phyloP scores from a whole-genome alignment of 2,329 filamentous ascomycete species.

The Paecilomyces variotii region DNA sequence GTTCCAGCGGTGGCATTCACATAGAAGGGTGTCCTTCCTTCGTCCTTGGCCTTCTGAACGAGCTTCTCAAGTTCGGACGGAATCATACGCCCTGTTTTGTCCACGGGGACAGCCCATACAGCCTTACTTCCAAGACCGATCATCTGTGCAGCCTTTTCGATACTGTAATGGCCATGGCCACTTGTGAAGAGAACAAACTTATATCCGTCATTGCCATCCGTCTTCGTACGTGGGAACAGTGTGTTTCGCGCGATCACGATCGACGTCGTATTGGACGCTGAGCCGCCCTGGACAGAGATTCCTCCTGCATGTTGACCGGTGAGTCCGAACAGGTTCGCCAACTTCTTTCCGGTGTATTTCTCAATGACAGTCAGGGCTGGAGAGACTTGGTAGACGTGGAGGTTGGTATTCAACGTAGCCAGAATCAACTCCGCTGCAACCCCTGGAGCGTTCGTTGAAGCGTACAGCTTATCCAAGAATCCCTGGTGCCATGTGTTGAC shows the following conservation, averaged over 20 bases:
- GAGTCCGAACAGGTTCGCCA: slow-evolving; percentile 74
- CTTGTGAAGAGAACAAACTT: slow-evolving; percentile 81
- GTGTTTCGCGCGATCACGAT: slow-evolving; percentile 83
- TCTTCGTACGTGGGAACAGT: slow-evolving; percentile 71
- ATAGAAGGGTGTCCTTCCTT: slow-evolving; percentile 79
- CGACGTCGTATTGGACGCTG: slow-evolving; percentile 74
- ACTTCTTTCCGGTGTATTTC: slow-evolving; percentile 64
- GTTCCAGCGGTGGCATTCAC: slow-evolving; percentile 94
- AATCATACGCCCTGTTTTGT: slow-evolving; percentile 64
- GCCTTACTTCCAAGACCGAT: slow-evolving; percentile 70
- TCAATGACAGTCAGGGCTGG: slow-evolving; percentile 82
- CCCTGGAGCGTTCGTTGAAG: slow-evolving; percentile 80
- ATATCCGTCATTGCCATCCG: slow-evolving; percentile 54
- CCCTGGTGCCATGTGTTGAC: slow-evolving; percentile 99
- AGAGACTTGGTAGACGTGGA: slow-evolving; percentile 90
- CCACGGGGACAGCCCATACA: slow-evolving; percentile 68
- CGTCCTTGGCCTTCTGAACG: slow-evolving; percentile 52
- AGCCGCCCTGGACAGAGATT: slow-evolving; percentile 70
- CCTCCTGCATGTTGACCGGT: slow-evolving; percentile 60
- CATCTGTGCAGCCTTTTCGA: slow-evolving; percentile 91
- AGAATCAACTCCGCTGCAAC: slow-evolving; percentile 78
- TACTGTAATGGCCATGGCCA: slow-evolving; percentile 83
- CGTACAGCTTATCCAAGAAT: slow-evolving; percentile 91
- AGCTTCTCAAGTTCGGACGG: slow-evolving; percentile 55
- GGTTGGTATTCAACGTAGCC: slow-evolving; percentile 81